phyloP scores from a whole-genome alignment of 495 filamentous ascomycete genomes.

The Thermothielavioides terrestris region DNA sequence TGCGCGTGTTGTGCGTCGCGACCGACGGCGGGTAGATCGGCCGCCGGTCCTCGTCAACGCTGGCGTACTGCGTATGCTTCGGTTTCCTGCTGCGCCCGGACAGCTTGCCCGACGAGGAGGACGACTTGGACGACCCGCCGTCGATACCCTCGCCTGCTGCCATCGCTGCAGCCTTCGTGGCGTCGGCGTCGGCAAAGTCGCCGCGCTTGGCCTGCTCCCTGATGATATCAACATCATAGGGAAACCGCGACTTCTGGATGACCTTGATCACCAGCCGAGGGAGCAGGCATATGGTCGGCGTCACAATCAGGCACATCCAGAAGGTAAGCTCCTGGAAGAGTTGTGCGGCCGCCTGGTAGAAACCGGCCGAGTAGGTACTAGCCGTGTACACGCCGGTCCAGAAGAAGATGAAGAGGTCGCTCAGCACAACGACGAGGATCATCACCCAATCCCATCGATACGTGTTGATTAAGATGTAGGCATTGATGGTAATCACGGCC shows the following conservation, averaged over 20 bases:
- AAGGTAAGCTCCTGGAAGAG: slow-evolving; percentile 75
- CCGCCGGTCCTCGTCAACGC: slow-evolving; percentile 69
- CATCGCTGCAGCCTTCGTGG: slow-evolving; percentile 1
- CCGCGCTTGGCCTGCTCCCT: slow-evolving; percentile 82
- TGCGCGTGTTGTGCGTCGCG: slow-evolving; percentile 72
- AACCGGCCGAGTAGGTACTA: slow-evolving; percentile 51
- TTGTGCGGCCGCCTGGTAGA: slow-evolving; percentile 71
- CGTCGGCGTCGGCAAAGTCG: slow-evolving; percentile 48
- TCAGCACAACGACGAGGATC: slow-evolving; percentile 67
- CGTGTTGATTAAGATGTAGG: slow-evolving; percentile 90
- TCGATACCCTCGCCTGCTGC: slow-evolving; percentile 19
- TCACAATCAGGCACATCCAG: slow-evolving; percentile 73
- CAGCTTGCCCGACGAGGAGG: slow-evolving; percentile 39
- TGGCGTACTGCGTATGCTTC: slow-evolving; percentile 50
- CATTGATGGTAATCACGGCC: slow-evolving; percentile 77
- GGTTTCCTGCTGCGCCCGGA: slow-evolving; percentile 31
- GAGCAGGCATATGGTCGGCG: slow-evolving; percentile 67
- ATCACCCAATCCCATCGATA: slow-evolving; percentile 98
- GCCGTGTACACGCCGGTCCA: slow-evolving; percentile 93
- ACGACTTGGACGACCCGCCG: slow-evolving; percentile 35
- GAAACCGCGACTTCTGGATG: slow-evolving; percentile 86
- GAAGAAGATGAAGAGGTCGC: slow-evolving; percentile 82
- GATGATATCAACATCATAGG: slow-evolving; percentile 89
- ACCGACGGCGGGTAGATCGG: slow-evolving; percentile 88
- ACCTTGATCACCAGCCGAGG: slow-evolving; percentile 80